Percentiles rank a stretch among this genome's conserved stretches.
Evolutionary conservation across 2,329 filamentous ascomycete species (phyloP).

Genomic region (Fusarium marasasianum): DNA sequence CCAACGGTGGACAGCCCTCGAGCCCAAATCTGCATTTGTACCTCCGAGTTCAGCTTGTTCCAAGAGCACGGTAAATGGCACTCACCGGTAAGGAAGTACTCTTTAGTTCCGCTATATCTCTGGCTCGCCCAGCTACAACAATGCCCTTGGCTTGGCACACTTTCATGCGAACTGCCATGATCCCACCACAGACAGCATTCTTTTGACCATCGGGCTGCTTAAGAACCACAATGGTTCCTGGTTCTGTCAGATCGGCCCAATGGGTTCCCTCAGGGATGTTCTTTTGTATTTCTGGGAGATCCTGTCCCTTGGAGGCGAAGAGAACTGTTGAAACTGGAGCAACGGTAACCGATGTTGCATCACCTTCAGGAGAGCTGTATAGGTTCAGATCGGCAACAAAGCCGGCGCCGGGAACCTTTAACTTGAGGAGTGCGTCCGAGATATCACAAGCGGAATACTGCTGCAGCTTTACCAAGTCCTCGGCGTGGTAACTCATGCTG

Average conservation of each 20-base stretch:
- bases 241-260: conserved; percentile 72
- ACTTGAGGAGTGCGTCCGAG: conserved; percentile 77
- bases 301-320: conserved; percentile 67
- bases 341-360: conserved; percentile 48
- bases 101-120: conserved; percentile 71
- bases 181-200: conserved; percentile 79
- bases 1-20: conserved; percentile 67
- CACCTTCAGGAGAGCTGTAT: conserved; percentile 43
- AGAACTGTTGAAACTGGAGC: conserved; percentile 69
- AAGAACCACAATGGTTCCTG: conserved; percentile 71
- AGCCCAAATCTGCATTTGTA: conserved; percentile 60
- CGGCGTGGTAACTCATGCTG: conserved; percentile 36
- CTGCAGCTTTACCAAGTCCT: conserved; percentile 44
- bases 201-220: conserved; percentile 71
- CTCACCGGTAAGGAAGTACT: conserved; percentile 65
- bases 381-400: conserved; percentile 67
- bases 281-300: conserved; percentile 42
- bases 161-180: conserved; percentile 77
- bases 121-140: conserved; percentile 73
- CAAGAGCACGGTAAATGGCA: conserved; percentile 28
- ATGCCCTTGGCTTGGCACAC: conserved; percentile 67
- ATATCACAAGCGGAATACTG: conserved; percentile 65
- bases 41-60: conserved; percentile 30
- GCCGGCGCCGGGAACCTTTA: conserved; percentile 72
- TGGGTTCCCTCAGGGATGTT: conserved; percentile 70